A percentile compares a stretch with the other conserved stretches of the same genome.
These are phyloP conservation scores for Citrullus mucosospermus DNA, from an alignment of 306 rosid genomes.

Conservation along the genomic window DNA sequence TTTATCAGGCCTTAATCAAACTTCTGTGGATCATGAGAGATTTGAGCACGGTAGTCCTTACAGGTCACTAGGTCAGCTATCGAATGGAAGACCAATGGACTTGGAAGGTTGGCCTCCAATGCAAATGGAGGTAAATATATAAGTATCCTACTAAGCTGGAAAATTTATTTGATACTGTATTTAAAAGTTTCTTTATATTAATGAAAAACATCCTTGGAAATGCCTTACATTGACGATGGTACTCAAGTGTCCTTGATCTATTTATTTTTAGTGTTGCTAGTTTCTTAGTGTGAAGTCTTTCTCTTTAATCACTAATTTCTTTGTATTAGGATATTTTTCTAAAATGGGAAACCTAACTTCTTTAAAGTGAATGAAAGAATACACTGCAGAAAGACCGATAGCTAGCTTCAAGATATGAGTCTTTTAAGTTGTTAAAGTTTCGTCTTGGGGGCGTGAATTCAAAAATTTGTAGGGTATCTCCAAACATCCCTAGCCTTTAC, in stretches of 20 bases:
- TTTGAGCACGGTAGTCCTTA: constrained; percentile 53
- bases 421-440: not conserved
- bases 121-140: constrained; percentile 47
- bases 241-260: not conserved
- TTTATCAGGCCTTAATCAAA: constrained; percentile 39
- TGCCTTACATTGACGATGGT: not conserved
- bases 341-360: not conserved
- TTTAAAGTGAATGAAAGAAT: not conserved
- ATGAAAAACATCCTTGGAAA: no score
- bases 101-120: constrained; percentile 63
- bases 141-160: not conserved
- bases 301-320: not conserved
- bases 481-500: not conserved
- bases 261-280: not conserved
- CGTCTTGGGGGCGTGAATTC: not conserved
- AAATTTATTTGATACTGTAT: not conserved
- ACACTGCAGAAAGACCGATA: not conserved
- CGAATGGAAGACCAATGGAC: constrained; percentile 53
- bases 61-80: constrained; percentile 44
- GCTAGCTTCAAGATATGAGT: not conserved
- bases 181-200: not conserved
- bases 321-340: not conserved
- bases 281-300: not conserved
- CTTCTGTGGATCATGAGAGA: constrained; percentile 55
- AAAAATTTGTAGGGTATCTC: not conserved